Base-by-base conservation (phyloP, 2,329 filamentous ascomycete genomes). In the Paraconiothyrium brasiliense region DNA sequence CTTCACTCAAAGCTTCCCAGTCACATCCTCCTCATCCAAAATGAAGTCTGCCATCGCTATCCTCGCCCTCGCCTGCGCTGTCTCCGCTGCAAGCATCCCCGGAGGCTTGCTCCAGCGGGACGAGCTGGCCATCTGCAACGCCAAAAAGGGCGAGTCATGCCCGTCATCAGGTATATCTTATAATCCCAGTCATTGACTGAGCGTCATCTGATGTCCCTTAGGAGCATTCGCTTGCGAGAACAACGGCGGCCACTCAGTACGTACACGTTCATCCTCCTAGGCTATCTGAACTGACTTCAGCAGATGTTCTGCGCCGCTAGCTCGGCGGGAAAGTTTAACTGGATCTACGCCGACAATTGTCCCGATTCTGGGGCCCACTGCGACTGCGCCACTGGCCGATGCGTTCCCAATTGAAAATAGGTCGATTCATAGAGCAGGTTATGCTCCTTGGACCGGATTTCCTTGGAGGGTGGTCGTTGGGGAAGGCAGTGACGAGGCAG, bases 271-370 rank as follows among this genome's bases (percentile, higher is more conserved):
- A 22, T 32, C 10, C 24, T 24, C 16, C 48, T 49, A 30, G 27
- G 27, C 37, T 5, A 14, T 39, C 37, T 39, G 27, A 30, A 30
- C 27, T 30, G 27, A 30, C 27, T 30, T 6, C 27, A 30, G 3
- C 44, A 60, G 58, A 56, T 60, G 58, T 32, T 57, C 22, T 60
- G 58, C 35, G 20, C 51, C 37, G 54, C 35, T 8, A 60, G 9
- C 3, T 60, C 58, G 27, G 37, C 11, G 2, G 58, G 58, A 13
- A 60, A 60, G 47, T 60, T 50, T 24, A 52, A 44, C 46, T 60
- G 58, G 58, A 57, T 57, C 39, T 46, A 60, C 24, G 58, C 58
- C 8, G 58, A 60, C 41, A 60, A 60, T 47, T 60, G 58, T 39
- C 58, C 58, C 1, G 58, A 60, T 47, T 57, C 52, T 4, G 52